Evolutionary conservation across 1,139 yeast species (phyloP).

Genomic region (Yarrowia galli): DNA sequence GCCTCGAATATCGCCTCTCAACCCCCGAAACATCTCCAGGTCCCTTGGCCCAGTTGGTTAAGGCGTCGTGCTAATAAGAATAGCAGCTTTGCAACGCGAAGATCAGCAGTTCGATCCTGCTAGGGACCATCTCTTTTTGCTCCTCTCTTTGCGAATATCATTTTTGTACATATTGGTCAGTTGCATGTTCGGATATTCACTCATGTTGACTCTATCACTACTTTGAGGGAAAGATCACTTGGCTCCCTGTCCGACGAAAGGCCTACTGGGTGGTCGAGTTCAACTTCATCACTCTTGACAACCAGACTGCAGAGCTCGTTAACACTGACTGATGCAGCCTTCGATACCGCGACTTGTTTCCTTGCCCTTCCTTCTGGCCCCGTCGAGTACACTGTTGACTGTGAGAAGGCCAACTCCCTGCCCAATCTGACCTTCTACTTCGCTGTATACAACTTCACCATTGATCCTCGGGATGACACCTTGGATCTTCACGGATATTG

Average conservation of each 20-base stretch:
- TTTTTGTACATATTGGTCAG: no score
- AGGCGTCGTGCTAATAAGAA: slow-evolving; percentile 82
- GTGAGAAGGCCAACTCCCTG: slow-evolving; percentile 78
- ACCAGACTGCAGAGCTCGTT: slow-evolving; percentile 82
- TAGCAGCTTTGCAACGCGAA: slow-evolving; percentile 41
- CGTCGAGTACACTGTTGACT: slow-evolving; percentile 93
- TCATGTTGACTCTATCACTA: no score
- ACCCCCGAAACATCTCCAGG: slow-evolving; percentile 47
- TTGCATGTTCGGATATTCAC: no score
- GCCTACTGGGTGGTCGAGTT: slow-evolving; percentile 99
- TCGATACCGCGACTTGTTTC: slow-evolving; percentile 97
- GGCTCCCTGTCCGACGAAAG: slow-evolving; percentile 98
- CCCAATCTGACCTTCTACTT: slow-evolving; percentile 92
- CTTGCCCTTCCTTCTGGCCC: slow-evolving; percentile 92
- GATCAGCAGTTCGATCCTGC: slow-evolving; percentile 89
- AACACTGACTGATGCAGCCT: slow-evolving; percentile 95
- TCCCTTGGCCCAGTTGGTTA: slow-evolving; percentile 92
- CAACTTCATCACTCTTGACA: slow-evolving; percentile 88
- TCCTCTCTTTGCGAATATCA: no score
- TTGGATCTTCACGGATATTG: slow-evolving; percentile 93
- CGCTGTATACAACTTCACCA: slow-evolving; percentile 88
- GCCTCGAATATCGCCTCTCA: neutral
- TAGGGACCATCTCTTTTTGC: slow-evolving; percentile 69
- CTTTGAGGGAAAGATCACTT: slow-evolving; percentile 81
- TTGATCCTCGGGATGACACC: slow-evolving; percentile 87